Conservation (phyloP, 2,329 filamentous ascomycete species). For the Aspergillus spinulosporus region DNA sequence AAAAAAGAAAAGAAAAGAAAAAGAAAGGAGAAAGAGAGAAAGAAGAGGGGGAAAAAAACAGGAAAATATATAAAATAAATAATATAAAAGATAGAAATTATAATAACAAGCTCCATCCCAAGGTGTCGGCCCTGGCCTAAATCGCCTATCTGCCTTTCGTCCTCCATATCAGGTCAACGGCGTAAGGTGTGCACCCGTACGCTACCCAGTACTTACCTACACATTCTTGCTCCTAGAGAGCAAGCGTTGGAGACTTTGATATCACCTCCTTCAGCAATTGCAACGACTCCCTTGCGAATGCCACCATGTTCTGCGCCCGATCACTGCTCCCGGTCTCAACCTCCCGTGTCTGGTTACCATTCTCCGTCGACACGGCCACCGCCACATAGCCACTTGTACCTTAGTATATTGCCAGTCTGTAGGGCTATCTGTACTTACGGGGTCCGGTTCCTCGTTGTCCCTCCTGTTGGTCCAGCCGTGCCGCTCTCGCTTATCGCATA, state of each 20-base stretch:
- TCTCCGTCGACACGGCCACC: conserved; percentile 58
- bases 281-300: conserved; percentile 60
- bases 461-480: conserved; percentile 64
- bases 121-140: too few species aligned
- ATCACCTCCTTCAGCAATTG: conserved; percentile 58
- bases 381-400: conserved; percentile 59
- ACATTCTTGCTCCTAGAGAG: background rate
- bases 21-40: too few species aligned
- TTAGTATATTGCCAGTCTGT: too few species aligned
- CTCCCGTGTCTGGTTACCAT: conserved; percentile 56
- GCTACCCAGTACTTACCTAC: too few species aligned
- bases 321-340: conserved; percentile 57
- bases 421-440: conserved; percentile 42
- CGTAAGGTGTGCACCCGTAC: too few species aligned
- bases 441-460: conserved; percentile 56
- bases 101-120: too few species aligned
- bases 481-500: conserved; percentile 62
- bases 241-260: background rate
- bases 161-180: too few species aligned
- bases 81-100: too few species aligned
- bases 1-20: too few species aligned
- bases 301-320: conserved; percentile 63
- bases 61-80: too few species aligned
- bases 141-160: too few species aligned
- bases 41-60: too few species aligned